These are phyloP conservation scores for Phytopythium cucurbitacearum DNA, from an alignment of 352 stramenopile species.

Conservation along the genomic window DNA sequence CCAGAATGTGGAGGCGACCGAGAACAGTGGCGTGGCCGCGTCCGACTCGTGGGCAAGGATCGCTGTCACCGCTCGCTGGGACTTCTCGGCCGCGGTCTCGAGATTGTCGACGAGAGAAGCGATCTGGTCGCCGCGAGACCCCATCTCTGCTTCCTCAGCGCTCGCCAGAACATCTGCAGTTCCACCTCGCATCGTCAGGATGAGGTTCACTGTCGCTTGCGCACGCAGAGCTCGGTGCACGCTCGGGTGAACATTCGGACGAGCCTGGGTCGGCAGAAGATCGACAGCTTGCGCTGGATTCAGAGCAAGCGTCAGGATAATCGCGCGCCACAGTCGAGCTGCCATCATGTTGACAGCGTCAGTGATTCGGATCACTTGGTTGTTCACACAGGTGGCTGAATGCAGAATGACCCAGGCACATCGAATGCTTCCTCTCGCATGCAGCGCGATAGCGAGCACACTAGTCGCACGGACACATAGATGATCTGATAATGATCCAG, in stretches of 20 bases:
- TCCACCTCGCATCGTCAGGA: conserved; percentile 22
- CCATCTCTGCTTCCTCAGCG: conserved; percentile 4
- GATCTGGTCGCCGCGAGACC: conserved; percentile 15
- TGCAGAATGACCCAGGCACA: too few relatives aligned
- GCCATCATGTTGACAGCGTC: too few relatives aligned
- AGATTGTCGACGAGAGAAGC: conserved; percentile 14
- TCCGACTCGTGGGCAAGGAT: conserved; percentile 13
- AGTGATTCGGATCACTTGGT: too few relatives aligned
- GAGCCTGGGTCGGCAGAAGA: neutral
- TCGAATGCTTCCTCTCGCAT: too few relatives aligned
- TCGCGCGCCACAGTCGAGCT: too few relatives aligned
- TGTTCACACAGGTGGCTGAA: too few relatives aligned
- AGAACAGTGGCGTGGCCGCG: conserved; percentile 2
- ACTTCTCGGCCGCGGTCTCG: conserved; percentile 7
- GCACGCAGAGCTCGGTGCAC: conserved; percentile 19
- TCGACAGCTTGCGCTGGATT: neutral
- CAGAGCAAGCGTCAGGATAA: neutral
- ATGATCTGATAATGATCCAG: neutral
- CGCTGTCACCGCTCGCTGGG: conserved; percentile 9
- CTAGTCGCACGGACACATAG: neutral
- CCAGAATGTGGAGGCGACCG: conserved; percentile 21
- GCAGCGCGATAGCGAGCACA: too few relatives aligned
- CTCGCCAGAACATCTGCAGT: conserved; percentile 9
- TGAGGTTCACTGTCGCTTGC: conserved; percentile 21
- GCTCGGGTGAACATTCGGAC: conserved; percentile 11